phyloP scores from a whole-genome alignment of 2,329 filamentous ascomycete genomes.

The Pseudopithomyces maydicus region DNA sequence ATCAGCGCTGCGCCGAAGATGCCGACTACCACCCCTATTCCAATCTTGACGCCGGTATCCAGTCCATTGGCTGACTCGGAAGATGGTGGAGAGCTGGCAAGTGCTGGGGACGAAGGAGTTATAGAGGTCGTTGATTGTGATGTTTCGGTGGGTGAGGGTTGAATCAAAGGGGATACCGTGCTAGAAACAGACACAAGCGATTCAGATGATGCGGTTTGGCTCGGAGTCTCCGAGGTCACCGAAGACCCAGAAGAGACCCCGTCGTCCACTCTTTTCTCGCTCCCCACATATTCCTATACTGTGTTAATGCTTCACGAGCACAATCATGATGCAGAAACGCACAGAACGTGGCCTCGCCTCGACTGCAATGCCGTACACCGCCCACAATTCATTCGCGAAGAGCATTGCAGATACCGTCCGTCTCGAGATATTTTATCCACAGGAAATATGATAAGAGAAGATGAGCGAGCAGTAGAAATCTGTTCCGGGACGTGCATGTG shows the following conservation, averaged over 20 bases:
- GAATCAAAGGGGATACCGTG: not conserved
- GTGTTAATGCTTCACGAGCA: not conserved
- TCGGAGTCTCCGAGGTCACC: not conserved
- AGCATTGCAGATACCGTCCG: conserved; percentile 10
- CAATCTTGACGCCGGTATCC: conserved; percentile 12
- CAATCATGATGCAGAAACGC: not conserved
- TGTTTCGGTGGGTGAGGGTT: not conserved
- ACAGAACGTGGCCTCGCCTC: conserved; percentile 11
- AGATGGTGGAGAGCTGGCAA: not conserved
- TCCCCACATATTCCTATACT: not conserved
- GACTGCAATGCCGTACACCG: conserved; percentile 20
- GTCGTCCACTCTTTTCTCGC: not conserved
- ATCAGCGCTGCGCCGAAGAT: conserved; percentile 8
- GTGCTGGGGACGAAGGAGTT: not conserved
- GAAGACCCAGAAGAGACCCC: not conserved
- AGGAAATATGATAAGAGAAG: conserved; percentile 5
- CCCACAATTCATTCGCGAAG: conserved; percentile 19
- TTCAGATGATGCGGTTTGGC: not conserved
- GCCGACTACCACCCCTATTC: conserved; percentile 12
- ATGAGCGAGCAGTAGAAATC: not conserved
- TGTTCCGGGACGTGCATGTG: not conserved
- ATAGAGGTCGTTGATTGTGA: not conserved
- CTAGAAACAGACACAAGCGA: not conserved
- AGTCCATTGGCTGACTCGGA: conserved; percentile 3
- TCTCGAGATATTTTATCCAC: not conserved